Evolutionary conservation across 305 asterid genomes (phyloP).

Genomic region (Fraxinus greggii): DNA sequence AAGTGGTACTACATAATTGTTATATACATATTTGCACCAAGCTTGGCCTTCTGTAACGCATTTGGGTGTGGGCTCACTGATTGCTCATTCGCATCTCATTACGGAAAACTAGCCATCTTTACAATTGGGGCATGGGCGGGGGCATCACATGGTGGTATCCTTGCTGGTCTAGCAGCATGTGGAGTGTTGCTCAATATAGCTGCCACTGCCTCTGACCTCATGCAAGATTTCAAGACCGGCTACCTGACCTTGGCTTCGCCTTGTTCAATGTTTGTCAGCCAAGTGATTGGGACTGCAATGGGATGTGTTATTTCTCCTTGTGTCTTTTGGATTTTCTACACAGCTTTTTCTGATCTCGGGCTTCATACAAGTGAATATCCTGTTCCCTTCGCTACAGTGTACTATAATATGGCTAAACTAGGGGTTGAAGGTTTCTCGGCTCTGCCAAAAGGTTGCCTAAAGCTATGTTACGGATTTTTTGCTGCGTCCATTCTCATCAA

Average conservation of each 20-base stretch:
- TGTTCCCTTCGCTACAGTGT: slow-evolving; percentile 44
- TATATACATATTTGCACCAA: slow-evolving; percentile 50
- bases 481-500: slow-evolving; percentile 44
- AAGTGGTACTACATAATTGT: slow-evolving; percentile 54
- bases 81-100: slow-evolving; percentile 54
- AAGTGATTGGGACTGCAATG: slow-evolving; percentile 55
- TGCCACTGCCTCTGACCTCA: slow-evolving; percentile 59
- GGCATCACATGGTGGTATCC: slow-evolving; percentile 42
- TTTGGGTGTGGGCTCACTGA: slow-evolving; percentile 59
- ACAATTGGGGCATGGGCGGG: slow-evolving; percentile 61
- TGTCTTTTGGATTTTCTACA: slow-evolving; percentile 56
- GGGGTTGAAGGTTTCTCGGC: slow-evolving; percentile 63
- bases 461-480: slow-evolving; percentile 43
- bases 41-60: slow-evolving; percentile 60
- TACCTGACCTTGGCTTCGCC: slow-evolving; percentile 58
- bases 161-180: slow-evolving; percentile 60
- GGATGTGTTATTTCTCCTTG: slow-evolving; percentile 55
- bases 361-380: slow-evolving; percentile 35
- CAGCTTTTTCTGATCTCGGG: slow-evolving; percentile 49
- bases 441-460: slow-evolving; percentile 49
- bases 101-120: slow-evolving; percentile 60
- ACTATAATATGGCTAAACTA: slow-evolving; percentile 47
- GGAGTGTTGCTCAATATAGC: slow-evolving; percentile 67
- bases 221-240: slow-evolving; percentile 70
- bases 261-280: slow-evolving; percentile 63